Conservation (phyloP, 75 land plant genomes). For the Pinus albicaulis region DNA sequence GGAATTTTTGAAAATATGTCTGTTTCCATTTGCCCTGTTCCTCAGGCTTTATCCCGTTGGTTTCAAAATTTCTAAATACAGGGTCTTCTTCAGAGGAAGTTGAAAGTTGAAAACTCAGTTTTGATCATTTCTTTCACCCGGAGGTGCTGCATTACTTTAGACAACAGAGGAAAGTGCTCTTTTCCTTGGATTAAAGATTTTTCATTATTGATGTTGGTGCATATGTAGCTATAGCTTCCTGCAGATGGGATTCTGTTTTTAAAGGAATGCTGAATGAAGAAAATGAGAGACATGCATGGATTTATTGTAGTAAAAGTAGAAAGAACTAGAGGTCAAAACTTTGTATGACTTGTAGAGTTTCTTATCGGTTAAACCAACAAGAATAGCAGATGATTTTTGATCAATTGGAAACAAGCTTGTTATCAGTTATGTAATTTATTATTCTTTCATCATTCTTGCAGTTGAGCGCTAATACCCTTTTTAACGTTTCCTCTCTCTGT, state of each 20-base stretch:
- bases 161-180: not conserved
- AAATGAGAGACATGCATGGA: not conserved
- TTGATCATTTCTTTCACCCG: not conserved
- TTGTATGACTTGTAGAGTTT: not conserved
- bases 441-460: not conserved
- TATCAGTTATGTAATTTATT: constrained; percentile 2
- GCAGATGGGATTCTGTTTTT: not conserved
- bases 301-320: not conserved
- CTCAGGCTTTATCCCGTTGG: not conserved
- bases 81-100: not conserved
- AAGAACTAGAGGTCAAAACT: not conserved
- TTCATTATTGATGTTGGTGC: not conserved
- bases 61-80: not conserved
- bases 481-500: too few species aligned
- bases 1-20: not conserved
- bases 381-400: not conserved
- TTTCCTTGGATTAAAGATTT: not conserved
- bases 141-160: not conserved
- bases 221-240: constrained; percentile 2
- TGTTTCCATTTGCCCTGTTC: not conserved
- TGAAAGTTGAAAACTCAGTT: constrained; percentile 4
- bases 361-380: not conserved
- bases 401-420: not conserved
- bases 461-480: not conserved
- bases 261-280: not conserved